Evolutionary conservation across 2,329 filamentous ascomycete genomes (phyloP), one percentile per base, ranked within the genome.

Genomic region (Ciborinia camelliae): DNA sequence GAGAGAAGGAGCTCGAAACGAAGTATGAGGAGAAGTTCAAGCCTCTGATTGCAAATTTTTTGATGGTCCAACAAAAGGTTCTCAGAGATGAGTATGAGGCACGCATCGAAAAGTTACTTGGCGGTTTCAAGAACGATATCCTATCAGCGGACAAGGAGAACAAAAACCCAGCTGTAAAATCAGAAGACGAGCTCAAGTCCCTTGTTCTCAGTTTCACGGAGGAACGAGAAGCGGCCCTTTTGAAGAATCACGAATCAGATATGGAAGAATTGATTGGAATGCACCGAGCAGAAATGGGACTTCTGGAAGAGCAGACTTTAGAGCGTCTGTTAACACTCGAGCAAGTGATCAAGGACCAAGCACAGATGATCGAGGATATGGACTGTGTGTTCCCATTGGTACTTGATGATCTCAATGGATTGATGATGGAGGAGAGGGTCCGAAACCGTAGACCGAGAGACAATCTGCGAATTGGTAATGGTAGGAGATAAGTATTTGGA

Each of bases 1-100:
- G 61, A 15, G 61, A 63, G 18, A 55, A 57, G 2, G 52, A 57
- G n/a, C 61, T 63, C 10, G 61, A 63, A 14, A 50, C n/a, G 2
- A 63, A 63, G 35, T 63, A 63, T 7, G 61, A 63, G 8, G 52
- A 50, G 47, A 58, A 20, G 4, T 63, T 63, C 32, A 57, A 58
- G 15, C 52, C 61, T 3, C 18, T 63, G 12, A 63, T 63, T 20
- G 30, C 20, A 39, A 50, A 35, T 3, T 63, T 63, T 23, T 48
- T 63, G 30, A 58, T 35, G 5, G 53, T 58, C 3, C 61, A 63
- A 7, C 61, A 58, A 32, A 63, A 47, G 37, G 26, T 45, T 4
- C 18, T 63, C 0, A 39, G 43, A 35, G 52, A 63, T 45, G 52
- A 41, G 39, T 45, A 58, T 30, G 52, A 63, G n/a, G 43, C 43